A percentile compares a stretch with the other conserved stretches of the same genome.
Conservation (phyloP, 805 yeast species). For the Tetrapisispora pingtungensis region DNA sequence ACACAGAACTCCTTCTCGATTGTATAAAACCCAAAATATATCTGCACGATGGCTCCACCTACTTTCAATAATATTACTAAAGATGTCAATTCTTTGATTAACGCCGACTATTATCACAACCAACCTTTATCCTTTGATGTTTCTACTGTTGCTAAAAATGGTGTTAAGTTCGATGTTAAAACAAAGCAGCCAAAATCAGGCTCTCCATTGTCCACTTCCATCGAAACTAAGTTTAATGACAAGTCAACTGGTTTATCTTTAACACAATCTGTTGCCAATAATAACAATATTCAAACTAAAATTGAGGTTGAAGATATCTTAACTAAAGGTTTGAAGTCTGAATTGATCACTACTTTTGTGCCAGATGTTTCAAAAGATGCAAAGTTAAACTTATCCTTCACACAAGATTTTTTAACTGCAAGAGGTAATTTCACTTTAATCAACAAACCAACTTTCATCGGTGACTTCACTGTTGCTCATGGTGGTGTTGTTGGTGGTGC, state of each 20-base stretch:
- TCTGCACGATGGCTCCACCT: constrained; percentile 74
- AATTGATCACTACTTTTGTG: constrained; percentile 74
- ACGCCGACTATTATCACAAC: constrained; percentile 87
- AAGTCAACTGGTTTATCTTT: constrained; percentile 84
- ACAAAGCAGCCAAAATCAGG: constrained; percentile 76
- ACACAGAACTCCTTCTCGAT: no score
- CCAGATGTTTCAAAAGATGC: constrained; percentile 84
- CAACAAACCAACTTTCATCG: constrained; percentile 92
- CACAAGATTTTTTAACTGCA: constrained; percentile 87
- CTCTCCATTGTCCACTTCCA: constrained; percentile 73
- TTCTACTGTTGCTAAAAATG: constrained; percentile 91
- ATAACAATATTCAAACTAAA: constrained; percentile 86
- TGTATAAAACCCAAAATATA: no score
- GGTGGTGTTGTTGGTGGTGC: constrained; percentile 97
- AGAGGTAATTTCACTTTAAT: constrained; percentile 90
- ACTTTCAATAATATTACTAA: constrained; percentile 90
- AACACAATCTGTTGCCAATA: constrained; percentile 97
- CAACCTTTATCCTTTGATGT: constrained; percentile 81
- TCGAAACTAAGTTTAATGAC: constrained; percentile 90
- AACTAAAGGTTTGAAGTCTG: constrained; percentile 92
- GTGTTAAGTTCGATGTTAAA: constrained; percentile 88
- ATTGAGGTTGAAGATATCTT: constrained; percentile 75
- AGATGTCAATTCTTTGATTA: constrained; percentile 80
- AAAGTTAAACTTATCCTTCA: constrained; percentile 80
- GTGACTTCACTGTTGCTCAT: constrained; percentile 90